These are phyloP conservation scores for Elsinoe fawcettii DNA, from an alignment of 2,329 filamentous ascomycete species.

Conservation along the genomic window DNA sequence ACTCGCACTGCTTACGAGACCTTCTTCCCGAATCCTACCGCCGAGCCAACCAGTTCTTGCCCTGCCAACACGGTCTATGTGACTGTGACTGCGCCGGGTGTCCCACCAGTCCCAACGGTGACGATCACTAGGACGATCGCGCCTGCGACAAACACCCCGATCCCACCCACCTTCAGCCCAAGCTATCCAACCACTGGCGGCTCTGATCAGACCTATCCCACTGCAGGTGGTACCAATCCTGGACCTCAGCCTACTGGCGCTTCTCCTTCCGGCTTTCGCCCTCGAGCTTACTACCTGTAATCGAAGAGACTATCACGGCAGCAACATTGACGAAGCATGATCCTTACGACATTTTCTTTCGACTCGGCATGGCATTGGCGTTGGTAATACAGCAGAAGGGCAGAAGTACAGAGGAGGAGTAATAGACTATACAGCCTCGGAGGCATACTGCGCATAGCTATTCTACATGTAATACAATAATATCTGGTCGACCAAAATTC, in stretches of 20 bases:
- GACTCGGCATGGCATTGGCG: neutral
- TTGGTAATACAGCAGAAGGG: neutral
- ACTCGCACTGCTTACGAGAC: slow-evolving; percentile 17
- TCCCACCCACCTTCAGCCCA: slow-evolving; percentile 8
- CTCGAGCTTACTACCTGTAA: slow-evolving; percentile 13
- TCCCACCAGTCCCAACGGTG: neutral
- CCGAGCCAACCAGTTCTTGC: neutral
- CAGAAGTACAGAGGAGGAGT: neutral
- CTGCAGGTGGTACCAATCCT: neutral
- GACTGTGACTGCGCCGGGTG: slow-evolving; percentile 10
- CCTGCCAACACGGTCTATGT: slow-evolving; percentile 10
- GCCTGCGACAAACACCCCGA: slow-evolving; percentile 6
- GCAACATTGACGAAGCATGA: neutral
- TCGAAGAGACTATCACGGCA: neutral
- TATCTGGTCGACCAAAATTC: neutral
- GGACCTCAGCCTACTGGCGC: neutral
- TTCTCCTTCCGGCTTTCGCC: neutral
- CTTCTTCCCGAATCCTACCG: slow-evolving; percentile 13
- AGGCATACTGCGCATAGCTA: slow-evolving; percentile 7
- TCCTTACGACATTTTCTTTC: neutral
- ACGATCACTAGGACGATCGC: neutral
- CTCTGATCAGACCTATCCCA: neutral
- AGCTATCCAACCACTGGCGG: slow-evolving; percentile 8
- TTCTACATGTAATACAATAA: slow-evolving; percentile 1
- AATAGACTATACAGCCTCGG: neutral